Evolutionary conservation across 805 yeast genomes (phyloP).

Genomic region (Metschnikowia santaceciliae): DNA sequence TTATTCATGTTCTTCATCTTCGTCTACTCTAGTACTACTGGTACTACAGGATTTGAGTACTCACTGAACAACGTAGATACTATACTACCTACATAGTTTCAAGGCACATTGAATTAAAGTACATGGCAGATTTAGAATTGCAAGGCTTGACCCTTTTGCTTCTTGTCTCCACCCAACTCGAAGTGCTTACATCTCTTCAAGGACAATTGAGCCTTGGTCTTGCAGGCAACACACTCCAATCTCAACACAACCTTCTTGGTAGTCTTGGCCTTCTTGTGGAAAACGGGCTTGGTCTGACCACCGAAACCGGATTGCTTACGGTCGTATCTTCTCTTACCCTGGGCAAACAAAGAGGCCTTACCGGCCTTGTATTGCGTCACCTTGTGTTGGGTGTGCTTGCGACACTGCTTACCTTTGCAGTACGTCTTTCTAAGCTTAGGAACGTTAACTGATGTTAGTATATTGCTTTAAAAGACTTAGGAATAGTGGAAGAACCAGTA

Average conservation of each 20-base stretch:
- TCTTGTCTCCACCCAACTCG: constrained; percentile 99
- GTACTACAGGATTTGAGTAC: too few species aligned
- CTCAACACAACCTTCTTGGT: constrained; percentile 99
- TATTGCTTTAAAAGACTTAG: too few species aligned
- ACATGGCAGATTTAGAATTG: constrained; percentile 62
- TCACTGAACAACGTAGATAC: too few species aligned
- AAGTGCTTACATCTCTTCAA: constrained; percentile 99
- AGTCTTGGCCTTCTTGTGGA: constrained; percentile 99
- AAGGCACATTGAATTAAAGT: constrained; percentile 1
- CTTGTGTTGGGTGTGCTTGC: constrained; percentile 99
- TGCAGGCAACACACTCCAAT: constrained; percentile 97
- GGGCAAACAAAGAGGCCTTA: constrained; percentile 98
- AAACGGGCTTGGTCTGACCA: constrained; percentile 99
- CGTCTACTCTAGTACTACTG: too few species aligned
- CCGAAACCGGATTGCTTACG: constrained; percentile 99
- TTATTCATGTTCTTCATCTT: too few species aligned
- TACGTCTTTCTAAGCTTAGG: constrained; percentile 99
- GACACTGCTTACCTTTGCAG: constrained; percentile 99
- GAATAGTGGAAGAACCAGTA: background rate
- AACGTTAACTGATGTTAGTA: constrained; percentile 78
- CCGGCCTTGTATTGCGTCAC: constrained; percentile 99
- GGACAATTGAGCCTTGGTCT: constrained; percentile 96
- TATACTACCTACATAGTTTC: background rate
- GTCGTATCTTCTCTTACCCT: constrained; percentile 99
- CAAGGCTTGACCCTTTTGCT: constrained; percentile 99